Evolutionary conservation across 2,329 filamentous ascomycete species (phyloP).

Genomic region (Pseudocercospora fijiensis): DNA sequence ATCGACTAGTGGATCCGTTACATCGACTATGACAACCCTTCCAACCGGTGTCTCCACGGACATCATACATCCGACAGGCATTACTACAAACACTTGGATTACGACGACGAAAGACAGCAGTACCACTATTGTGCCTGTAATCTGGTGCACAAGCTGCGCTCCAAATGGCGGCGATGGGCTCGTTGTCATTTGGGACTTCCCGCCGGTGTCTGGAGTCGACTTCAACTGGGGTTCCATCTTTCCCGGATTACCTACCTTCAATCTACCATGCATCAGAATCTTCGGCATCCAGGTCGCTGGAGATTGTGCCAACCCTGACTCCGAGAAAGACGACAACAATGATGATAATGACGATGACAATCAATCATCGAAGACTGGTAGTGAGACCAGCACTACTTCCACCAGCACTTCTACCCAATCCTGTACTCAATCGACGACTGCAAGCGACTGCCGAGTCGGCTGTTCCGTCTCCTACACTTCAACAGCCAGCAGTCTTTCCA

Average conservation of each 20-base stretch:
- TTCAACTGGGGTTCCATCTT: constrained; percentile 14
- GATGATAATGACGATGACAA: constrained; percentile 9
- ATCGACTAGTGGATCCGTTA: neutral
- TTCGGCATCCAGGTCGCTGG: constrained; percentile 16
- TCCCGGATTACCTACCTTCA: constrained; percentile 15
- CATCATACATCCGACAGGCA: constrained; percentile 7
- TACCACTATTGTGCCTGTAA: constrained; percentile 13
- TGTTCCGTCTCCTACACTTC: constrained; percentile 15
- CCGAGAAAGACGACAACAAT: constrained; percentile 8
- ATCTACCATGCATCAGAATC: constrained; percentile 17
- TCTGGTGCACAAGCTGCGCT: constrained; percentile 12
- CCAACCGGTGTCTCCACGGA: constrained; percentile 15
- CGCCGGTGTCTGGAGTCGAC: constrained; percentile 7
- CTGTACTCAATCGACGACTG: constrained; percentile 15
- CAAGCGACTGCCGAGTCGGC: constrained; percentile 16
- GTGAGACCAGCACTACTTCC: neutral
- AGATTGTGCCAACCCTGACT: constrained; percentile 13
- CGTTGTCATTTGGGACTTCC: constrained; percentile 16
- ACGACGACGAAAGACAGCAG: constrained; percentile 15
- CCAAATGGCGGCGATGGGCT: constrained; percentile 7
- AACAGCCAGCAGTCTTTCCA: constrained; percentile 8
- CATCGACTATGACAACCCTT: constrained; percentile 19
- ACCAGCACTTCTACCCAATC: constrained; percentile 5
- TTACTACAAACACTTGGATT: constrained; percentile 16
- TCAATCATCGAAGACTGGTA: constrained; percentile 2